Conservation (phyloP, 345 rosid species). For the Brassica carinata region DNA sequence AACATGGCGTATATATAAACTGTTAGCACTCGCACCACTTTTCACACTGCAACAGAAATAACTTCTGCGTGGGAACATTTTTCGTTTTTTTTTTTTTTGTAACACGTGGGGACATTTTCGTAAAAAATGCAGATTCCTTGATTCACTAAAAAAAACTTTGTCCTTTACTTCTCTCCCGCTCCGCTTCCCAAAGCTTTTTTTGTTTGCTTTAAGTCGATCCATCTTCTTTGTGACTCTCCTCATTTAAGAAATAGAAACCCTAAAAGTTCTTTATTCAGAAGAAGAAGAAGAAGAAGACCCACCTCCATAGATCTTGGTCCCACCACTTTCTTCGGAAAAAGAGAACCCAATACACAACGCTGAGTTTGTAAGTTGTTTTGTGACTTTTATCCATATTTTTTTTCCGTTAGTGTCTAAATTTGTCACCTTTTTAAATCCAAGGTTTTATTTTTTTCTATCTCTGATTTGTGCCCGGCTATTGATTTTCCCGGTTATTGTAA, state of each 20-base stretch:
- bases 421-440: neutral
- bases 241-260: constrained; percentile 2
- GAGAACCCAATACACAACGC: neutral
- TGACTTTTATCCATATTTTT: neutral
- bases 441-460: neutral
- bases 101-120: neutral
- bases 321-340: neutral
- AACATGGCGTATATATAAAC: neutral
- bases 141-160: neutral
- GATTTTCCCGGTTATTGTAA: neutral
- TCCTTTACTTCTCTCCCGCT: neutral
- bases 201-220: neutral
- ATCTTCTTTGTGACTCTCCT: neutral
- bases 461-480: neutral
- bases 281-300: constrained; percentile 11
- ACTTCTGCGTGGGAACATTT: neutral
- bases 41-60: neutral
- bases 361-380: constrained; percentile 3
- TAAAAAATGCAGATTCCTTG: neutral
- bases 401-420: neutral
- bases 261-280: neutral
- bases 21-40: neutral
- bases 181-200: constrained; percentile 12
- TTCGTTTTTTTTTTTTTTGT: too few species aligned
- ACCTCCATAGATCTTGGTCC: constrained; percentile 11